A percentile compares a stretch with the other conserved stretches of the same genome.
Evolutionary conservation across 2,329 filamentous ascomycete species (phyloP).

Genomic region (Pezicula rhizophila): DNA sequence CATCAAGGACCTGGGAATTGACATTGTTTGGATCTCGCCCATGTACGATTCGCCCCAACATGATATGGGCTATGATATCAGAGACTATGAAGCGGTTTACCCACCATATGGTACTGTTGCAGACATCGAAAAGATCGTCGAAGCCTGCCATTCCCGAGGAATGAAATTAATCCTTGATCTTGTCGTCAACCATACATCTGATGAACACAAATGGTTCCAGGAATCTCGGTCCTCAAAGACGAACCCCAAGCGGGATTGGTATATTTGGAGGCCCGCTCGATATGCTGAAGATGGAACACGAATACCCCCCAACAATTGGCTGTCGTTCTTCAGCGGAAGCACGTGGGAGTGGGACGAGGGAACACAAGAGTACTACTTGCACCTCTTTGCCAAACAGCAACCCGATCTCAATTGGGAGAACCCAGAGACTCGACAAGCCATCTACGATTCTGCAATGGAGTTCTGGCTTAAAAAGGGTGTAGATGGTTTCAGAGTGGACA

Average conservation of each 20-base stretch:
- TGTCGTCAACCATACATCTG: slow-evolving; percentile 72
- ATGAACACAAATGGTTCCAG: slow-evolving; percentile 61
- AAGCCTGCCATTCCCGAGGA: slow-evolving; percentile 51
- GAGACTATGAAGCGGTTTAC: slow-evolving; percentile 62
- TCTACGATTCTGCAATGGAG: slow-evolving; percentile 65
- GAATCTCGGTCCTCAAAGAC: slow-evolving; percentile 45
- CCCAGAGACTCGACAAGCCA: slow-evolving; percentile 57
- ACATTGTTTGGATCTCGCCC: slow-evolving; percentile 62
- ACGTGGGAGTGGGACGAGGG: slow-evolving; percentile 66
- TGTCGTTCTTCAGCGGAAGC: slow-evolving; percentile 52
- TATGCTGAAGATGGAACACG: slow-evolving; percentile 51
- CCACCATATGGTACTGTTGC: slow-evolving; percentile 59
- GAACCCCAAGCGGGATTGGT: slow-evolving; percentile 54
- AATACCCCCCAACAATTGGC: slow-evolving; percentile 71
- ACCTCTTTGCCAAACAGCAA: slow-evolving; percentile 69
- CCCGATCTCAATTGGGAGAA: slow-evolving; percentile 87
- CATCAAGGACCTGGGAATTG: slow-evolving; percentile 51
- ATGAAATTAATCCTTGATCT: slow-evolving; percentile 71
- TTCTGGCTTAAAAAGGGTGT: slow-evolving; percentile 76
- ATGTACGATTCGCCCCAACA: slow-evolving; percentile 58
- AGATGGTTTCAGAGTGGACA: slow-evolving; percentile 69
- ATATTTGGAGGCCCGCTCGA: slow-evolving; percentile 56
- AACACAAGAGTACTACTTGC: slow-evolving; percentile 72
- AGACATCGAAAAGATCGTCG: slow-evolving; percentile 58
- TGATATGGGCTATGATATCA: slow-evolving; percentile 67